Base-by-base conservation (phyloP, 2,329 filamentous ascomycete genomes). In the Cladophialophora immunda region DNA sequence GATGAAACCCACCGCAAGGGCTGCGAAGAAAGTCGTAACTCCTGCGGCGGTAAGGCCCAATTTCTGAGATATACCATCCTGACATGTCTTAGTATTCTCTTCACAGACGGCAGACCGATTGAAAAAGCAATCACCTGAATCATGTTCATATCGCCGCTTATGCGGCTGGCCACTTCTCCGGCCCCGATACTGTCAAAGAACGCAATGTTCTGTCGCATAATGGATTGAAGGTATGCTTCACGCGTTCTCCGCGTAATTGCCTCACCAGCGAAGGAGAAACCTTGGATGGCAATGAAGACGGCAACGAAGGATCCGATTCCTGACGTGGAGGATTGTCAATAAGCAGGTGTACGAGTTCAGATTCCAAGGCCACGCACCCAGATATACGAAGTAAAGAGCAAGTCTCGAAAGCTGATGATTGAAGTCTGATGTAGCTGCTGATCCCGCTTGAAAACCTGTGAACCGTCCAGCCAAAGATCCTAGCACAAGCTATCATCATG, bases 131-230 rank as follows among this genome's bases (percentile, higher is more conserved):
- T 36, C 11, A 36, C 93, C 78, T 97, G 94, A 62, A 98, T 90
- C 63, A 96, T 82, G 74, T 97, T 97, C 58, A 92, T 96, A 77
- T 97, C 94, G 11, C 93, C 90, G 0, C 94, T 97, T 72, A 97
- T 97, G 70, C 93, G 89, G 0, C 93, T 97, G 0, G 93, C 97
- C 67, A 97, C 92, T 79, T 97, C 94, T 66, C 94, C 93, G 36
- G 93, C 90, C 58, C 93, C 93, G 15, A 97, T 85, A 74, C 94
- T 94, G 78, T 98, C 94, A 79, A 95, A 97, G 78, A 92, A 96
- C 52, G 88, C 93, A 77, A 97, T 94, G 76, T 97, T 96, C 77
- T 96, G 93, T 67, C 87, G 87, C 82, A 96, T 82, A 75, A 92
- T 93, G 70, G 91, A 92, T 73, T 89, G 86, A 6, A 98, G 86